These are phyloP conservation scores for Coemansia umbellata DNA, from an alignment of 192 early-diverging fungal genomes.

Conservation along the genomic window DNA sequence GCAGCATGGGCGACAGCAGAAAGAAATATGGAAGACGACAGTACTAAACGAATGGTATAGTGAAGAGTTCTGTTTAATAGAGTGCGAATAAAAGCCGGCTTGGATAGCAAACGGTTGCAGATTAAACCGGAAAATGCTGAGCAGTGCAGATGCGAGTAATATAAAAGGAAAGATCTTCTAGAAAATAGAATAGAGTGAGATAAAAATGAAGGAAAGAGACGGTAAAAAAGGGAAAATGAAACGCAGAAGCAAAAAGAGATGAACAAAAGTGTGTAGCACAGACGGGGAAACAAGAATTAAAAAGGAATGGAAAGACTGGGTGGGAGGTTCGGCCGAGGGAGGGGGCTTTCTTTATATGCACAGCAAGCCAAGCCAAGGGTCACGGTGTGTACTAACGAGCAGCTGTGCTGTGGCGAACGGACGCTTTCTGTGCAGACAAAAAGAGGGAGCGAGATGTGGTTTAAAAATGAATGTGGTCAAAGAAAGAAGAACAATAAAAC, in stretches of 20 bases:
- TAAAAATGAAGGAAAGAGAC: not conserved
- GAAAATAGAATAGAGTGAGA: not conserved
- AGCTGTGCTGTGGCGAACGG: no score
- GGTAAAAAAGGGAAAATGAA: not conserved
- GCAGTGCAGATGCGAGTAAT: not conserved
- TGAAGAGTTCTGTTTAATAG: no score
- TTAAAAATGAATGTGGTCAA: conserved; percentile 1
- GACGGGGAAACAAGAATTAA: not conserved
- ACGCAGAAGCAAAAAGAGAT: conserved; percentile 5
- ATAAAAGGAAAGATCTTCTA: not conserved
- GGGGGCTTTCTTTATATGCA: not conserved
- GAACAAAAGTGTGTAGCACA: not conserved
- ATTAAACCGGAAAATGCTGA: not conserved
- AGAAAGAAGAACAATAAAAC: conserved; percentile 13
- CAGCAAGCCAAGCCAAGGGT: not conserved
- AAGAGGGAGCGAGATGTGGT: conserved; percentile 9
- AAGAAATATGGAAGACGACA: no score
- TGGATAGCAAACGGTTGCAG: no score
- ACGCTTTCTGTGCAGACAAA: not conserved
- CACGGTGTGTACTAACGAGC: no score
- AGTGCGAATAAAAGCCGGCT: not conserved
- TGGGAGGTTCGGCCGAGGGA: not conserved
- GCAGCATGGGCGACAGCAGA: conserved; percentile 24
- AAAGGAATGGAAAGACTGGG: conserved; percentile 4
- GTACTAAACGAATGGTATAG: no score